Evolutionary conservation across 768 basidiomycete species (phyloP).

Genomic region (Trametes cinnabarina): DNA sequence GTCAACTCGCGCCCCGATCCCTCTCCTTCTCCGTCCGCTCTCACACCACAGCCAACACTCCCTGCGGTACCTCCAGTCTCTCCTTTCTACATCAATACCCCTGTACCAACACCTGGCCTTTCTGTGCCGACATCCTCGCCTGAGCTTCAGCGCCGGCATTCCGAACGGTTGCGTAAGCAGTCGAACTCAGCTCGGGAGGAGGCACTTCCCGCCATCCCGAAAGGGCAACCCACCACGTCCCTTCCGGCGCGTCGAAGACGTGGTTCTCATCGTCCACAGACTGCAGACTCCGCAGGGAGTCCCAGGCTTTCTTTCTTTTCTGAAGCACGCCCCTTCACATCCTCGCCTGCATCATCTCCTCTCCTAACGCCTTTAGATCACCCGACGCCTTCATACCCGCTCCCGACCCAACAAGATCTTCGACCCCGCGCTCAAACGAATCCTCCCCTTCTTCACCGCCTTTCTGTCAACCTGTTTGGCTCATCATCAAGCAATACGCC

Average conservation of each 20-base stretch:
- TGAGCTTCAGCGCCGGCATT: constrained; percentile 46
- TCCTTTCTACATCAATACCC: constrained; percentile 40
- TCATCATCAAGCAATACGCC: constrained; percentile 32
- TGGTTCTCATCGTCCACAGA: constrained; percentile 24
- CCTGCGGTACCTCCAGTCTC: constrained; percentile 43
- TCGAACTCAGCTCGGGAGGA: constrained; percentile 16
- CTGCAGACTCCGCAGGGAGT: constrained; percentile 24
- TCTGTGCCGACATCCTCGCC: constrained; percentile 26
- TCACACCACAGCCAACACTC: constrained; percentile 33
- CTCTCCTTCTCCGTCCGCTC: constrained; percentile 28
- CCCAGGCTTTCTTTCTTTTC: constrained; percentile 18
- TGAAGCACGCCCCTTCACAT: constrained; percentile 17
- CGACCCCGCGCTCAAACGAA: constrained; percentile 56
- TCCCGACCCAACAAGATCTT: constrained; percentile 21
- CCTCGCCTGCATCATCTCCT: constrained; percentile 21
- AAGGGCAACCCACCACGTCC: constrained; percentile 8
- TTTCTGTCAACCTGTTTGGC: constrained; percentile 65
- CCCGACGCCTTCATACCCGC: constrained; percentile 17
- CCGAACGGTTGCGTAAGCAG: constrained; percentile 28
- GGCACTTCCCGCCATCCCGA: neutral
- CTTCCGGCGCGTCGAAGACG: constrained; percentile 15
- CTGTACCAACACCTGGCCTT: constrained; percentile 19
- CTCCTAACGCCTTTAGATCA: constrained; percentile 19
- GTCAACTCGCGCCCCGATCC: constrained; percentile 26
- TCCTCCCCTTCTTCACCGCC: constrained; percentile 65